Evolutionary conservation across 2,329 filamentous ascomycete genomes (phyloP), one percentile per base, ranked within the genome.

Genomic region (Nemania diffusa): DNA sequence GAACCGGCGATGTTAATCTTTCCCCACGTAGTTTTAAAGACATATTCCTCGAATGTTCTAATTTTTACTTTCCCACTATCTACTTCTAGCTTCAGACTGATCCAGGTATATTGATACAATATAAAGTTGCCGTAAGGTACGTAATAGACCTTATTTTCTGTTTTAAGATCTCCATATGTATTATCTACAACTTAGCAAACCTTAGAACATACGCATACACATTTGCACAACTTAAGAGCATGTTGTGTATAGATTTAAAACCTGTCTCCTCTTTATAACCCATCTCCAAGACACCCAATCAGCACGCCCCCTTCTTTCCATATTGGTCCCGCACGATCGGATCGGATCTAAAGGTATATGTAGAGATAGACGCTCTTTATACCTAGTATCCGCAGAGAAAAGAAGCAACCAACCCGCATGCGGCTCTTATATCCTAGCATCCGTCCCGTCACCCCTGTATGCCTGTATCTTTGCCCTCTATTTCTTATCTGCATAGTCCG

Each of bases 351-450:
- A 24, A 17, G 42, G 51, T 48, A n/a, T n/a, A n/a, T n/a, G 55
- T 15, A 27, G 64, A 48, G 59, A 48, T 42, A 51, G 44, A 62
- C 55, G 52, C 51, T 5, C 26, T 51, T 44, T 55, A 52, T 34
- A 26, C 27, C 50, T 52, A 37, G 46, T 48, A 42, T 50, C 15
- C 40, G 53, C 56, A 57, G 52, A 60, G 37, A 26, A 51, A 53
- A 58, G 55, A 60, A 29, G 34, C 62, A 63, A 26, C 26, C 44
- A 50, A 58, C 46, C 40, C 34, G 50, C 52, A 68, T 70, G 66
- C 69, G 69, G 69, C 69, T 70, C 69, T 62, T 57, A 34, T 34
- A 26, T 50, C 34, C 57, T 53, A 50, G 48, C 26, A 48, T 46
- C 17, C 29, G 17, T 61, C 37, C 22, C 59, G 51, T 44, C 34